A percentile compares a stretch with the other conserved stretches of the same genome.
Conservation (phyloP, 352 stramenopile genomes). For the Plasmopara halstedii region DNA sequence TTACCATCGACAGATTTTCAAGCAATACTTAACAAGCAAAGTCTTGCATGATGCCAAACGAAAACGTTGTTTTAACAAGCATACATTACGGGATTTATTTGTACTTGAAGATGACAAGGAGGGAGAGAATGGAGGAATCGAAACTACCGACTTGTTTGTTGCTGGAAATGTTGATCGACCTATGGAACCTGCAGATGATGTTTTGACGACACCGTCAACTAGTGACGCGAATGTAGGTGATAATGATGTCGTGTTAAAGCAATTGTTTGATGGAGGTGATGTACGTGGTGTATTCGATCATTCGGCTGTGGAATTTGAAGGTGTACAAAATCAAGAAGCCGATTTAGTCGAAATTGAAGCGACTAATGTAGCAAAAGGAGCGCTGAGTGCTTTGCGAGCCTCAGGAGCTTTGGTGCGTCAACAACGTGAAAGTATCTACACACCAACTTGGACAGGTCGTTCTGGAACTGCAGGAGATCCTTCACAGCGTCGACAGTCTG, state of each 20-base stretch:
- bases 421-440: slow-evolving; percentile 54
- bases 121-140: slow-evolving; percentile 60
- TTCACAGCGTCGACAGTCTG: slow-evolving; percentile 26
- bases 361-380: slow-evolving; percentile 82
- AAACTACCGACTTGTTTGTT: slow-evolving; percentile 91
- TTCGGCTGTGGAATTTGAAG: slow-evolving; percentile 86
- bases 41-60: slow-evolving; percentile 96
- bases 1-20: slow-evolving; percentile 99
- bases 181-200: slow-evolving; percentile 27
- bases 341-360: slow-evolving; percentile 90
- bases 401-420: slow-evolving; percentile 71
- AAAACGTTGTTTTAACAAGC: slow-evolving; percentile 94
- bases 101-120: slow-evolving; percentile 66
- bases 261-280: slow-evolving; percentile 86
- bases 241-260: slow-evolving; percentile 84
- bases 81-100: slow-evolving; percentile 95
- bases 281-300: slow-evolving; percentile 95
- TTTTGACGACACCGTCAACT: slow-evolving; percentile 1
- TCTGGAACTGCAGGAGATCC: slow-evolving; percentile 65
- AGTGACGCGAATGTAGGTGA: slow-evolving; percentile 29
- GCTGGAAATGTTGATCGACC: slow-evolving; percentile 76
- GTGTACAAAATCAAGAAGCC: slow-evolving; percentile 82
- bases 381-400: slow-evolving; percentile 66
- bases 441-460: slow-evolving; percentile 71
- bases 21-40: slow-evolving; percentile 97